These are phyloP conservation scores for Ilyonectria mors-panacis DNA, from an alignment of 2,329 filamentous ascomycete genomes.

Conservation along the genomic window DNA sequence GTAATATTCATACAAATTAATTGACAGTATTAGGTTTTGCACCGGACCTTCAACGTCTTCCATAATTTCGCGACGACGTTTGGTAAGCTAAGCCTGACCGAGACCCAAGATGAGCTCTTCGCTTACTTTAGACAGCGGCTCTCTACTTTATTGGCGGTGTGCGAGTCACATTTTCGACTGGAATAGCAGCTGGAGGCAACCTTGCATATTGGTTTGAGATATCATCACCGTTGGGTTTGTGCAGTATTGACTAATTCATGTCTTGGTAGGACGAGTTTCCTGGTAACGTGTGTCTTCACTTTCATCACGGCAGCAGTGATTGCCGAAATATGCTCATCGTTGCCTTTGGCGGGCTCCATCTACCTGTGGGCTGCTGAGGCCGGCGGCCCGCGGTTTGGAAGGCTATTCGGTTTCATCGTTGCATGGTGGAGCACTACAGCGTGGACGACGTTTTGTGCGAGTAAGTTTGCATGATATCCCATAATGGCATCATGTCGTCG, in stretches of 20 bases:
- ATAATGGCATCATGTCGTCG: background rate
- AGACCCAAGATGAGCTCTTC: background rate
- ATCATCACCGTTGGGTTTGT: background rate
- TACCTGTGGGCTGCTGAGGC: conserved; percentile 75
- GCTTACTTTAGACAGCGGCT: conserved; percentile 61
- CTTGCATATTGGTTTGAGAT: conserved; percentile 69
- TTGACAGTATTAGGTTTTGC: conserved; percentile 61
- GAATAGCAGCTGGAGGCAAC: conserved; percentile 73
- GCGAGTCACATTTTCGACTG: conserved; percentile 73
- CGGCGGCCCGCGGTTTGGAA: conserved; percentile 68
- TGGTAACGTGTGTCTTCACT: conserved; percentile 72
- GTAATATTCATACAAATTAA: background rate
- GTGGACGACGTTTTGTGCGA: conserved; percentile 72
- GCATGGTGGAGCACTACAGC: conserved; percentile 76
- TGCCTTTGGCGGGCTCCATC: conserved; percentile 71
- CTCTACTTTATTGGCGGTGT: conserved; percentile 74
- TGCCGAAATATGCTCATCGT: conserved; percentile 72
- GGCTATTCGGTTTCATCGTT: conserved; percentile 72
- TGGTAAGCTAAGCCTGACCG: conserved; percentile 54
- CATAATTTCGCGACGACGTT: conserved; percentile 74
- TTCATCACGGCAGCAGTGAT: conserved; percentile 74
- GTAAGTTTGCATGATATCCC: conserved; percentile 44
- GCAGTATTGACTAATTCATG: conserved; percentile 9
- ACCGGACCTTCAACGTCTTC: conserved; percentile 69
- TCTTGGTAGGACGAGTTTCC: conserved; percentile 67